Conservation (phyloP, 1,284 basidiomycete species). For the Ceratobasidium sp. region DNA sequence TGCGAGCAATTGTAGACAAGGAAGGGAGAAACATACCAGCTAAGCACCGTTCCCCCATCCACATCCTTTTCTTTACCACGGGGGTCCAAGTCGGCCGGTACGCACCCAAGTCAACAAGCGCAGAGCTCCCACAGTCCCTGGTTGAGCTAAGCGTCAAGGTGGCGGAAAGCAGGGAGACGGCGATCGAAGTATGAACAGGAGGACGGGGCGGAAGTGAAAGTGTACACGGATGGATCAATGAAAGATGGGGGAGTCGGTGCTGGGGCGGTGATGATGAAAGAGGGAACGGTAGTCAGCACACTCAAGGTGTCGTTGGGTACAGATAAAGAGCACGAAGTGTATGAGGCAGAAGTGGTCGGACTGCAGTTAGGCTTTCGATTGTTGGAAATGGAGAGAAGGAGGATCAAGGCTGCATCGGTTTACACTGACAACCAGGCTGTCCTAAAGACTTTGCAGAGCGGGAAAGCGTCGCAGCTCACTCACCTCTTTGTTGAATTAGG, state of each 20-base stretch:
- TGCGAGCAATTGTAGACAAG: background rate
- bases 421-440: constrained; percentile 37
- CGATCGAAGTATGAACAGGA: background rate
- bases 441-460: constrained; percentile 5
- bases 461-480: background rate
- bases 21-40: background rate
- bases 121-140: background rate
- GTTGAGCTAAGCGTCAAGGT: background rate
- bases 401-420: background rate
- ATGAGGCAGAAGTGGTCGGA: constrained; percentile 42
- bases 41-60: constrained; percentile 5
- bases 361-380: constrained; percentile 18
- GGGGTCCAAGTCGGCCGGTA: background rate
- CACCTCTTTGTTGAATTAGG: constrained; percentile 10
- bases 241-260: constrained; percentile 11
- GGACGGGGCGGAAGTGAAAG: constrained; percentile 2
- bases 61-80: background rate
- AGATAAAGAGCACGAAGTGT: constrained; percentile 37
- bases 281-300: background rate
- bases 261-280: constrained; percentile 16
- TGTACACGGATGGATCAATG: constrained; percentile 27
- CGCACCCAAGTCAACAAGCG: background rate
- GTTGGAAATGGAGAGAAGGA: constrained; percentile 13
- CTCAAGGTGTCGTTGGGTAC: constrained; percentile 6
- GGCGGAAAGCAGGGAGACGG: background rate